Percentiles rank a stretch among this genome's conserved stretches.
Conservation (phyloP, 2,329 filamentous ascomycete genomes). For the Anisogramma anomala region DNA sequence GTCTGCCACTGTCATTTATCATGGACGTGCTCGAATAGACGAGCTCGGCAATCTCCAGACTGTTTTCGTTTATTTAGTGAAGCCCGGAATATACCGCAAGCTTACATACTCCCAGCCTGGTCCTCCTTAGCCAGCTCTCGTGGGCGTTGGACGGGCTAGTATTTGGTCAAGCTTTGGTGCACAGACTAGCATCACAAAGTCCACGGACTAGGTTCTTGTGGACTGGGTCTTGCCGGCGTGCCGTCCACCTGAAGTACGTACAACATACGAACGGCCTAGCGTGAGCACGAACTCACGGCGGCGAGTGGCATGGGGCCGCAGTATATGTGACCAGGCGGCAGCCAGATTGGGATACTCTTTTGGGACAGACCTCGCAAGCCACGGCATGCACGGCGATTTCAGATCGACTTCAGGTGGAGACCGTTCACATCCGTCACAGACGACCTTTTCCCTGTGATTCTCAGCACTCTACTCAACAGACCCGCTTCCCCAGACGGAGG, state of each 20-base stretch:
- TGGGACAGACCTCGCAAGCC: constrained; percentile 6
- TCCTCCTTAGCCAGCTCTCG: constrained; percentile 4
- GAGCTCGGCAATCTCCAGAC: not conserved
- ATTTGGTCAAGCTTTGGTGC: not conserved
- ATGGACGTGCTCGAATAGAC: not conserved
- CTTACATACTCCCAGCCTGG: not conserved
- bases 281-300: not conserved
- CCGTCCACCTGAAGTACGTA: not conserved
- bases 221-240: constrained; percentile 3
- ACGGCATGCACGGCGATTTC: constrained; percentile 5
- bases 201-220: not conserved
- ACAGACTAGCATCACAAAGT: constrained; percentile 4
- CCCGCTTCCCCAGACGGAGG: constrained; percentile 5
- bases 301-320: not conserved
- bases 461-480: not conserved
- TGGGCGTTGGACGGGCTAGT: not conserved
- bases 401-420: constrained; percentile 1
- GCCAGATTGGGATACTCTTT: constrained; percentile 8
- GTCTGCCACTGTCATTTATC: not conserved
- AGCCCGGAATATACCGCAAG: not conserved
- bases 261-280: constrained; percentile 1
- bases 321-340: not conserved
- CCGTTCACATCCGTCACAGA: constrained; percentile 10
- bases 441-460: constrained; percentile 5
- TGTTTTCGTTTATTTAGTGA: not conserved